Evolutionary conservation across 2,329 filamentous ascomycete genomes (phyloP).

Genomic region (Seiridium cupressi): DNA sequence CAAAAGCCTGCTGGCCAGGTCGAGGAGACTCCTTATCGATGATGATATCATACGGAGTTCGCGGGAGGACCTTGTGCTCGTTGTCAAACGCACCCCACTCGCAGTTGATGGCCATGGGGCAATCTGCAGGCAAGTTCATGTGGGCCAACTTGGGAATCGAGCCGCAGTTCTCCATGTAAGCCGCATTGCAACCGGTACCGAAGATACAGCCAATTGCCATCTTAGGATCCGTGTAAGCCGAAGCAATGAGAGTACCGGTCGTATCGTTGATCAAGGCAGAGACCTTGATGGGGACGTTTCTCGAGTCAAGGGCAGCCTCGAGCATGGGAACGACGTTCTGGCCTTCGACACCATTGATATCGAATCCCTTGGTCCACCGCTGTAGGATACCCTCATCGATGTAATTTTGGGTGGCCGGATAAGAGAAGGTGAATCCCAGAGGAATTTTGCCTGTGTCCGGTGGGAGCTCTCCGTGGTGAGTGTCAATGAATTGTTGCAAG

Average conservation of each 20-base stretch:
- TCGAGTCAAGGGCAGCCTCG: slow-evolving; percentile 70
- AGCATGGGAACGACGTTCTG: slow-evolving; percentile 88
- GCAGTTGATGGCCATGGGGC: slow-evolving; percentile 94
- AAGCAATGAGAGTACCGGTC: slow-evolving; percentile 93
- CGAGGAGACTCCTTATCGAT: slow-evolving; percentile 91
- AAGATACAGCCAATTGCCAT: slow-evolving; percentile 99
- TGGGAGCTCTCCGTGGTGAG: slow-evolving; percentile 68
- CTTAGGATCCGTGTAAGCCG: slow-evolving; percentile 88
- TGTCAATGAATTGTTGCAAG: slow-evolving; percentile 84
- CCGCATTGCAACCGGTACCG: slow-evolving; percentile 95
- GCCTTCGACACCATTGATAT: slow-evolving; percentile 89
- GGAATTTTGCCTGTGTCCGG: slow-evolving; percentile 60
- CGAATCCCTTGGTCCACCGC: slow-evolving; percentile 97
- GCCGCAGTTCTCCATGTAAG: slow-evolving; percentile 93
- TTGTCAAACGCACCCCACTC: slow-evolving; percentile 98
- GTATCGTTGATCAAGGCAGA: slow-evolving; percentile 96
- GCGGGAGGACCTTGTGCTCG: slow-evolving; percentile 82
- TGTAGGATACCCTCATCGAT: slow-evolving; percentile 91
- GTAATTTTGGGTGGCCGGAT: slow-evolving; percentile 89
- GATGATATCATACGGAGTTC: slow-evolving; percentile 79
- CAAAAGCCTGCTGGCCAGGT: slow-evolving; percentile 90
- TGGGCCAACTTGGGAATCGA: slow-evolving; percentile 92
- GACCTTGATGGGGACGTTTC: slow-evolving; percentile 85
- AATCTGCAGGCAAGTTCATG: slow-evolving; percentile 80
- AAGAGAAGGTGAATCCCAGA: slow-evolving; percentile 94